Evolutionary conservation across 129 eudicot genomes (phyloP), one percentile per base, ranked within the genome.

Genomic region (Arctium minus): DNA sequence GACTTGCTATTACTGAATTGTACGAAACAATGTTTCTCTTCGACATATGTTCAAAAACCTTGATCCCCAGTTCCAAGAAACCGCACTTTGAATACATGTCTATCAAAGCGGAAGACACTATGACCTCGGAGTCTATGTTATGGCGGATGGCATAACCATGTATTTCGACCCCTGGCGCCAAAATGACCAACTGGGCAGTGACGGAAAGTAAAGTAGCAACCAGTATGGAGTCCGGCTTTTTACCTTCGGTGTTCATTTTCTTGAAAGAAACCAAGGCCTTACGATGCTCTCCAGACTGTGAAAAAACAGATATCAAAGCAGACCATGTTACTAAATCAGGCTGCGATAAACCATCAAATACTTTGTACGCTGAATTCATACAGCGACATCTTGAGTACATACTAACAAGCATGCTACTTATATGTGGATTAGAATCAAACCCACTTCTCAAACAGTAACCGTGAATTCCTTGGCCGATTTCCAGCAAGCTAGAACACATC

Each of bases 71-170:
- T 8, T 85, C 90, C 88, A 94, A 77, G 80, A 94, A 89, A 74
- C 98, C 98, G 77, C 98, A 92, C 79, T 92, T 94, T 3, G 96
- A 86, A 78, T 94, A 94, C 98, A 91, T 94, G 86, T 94, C 97
- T 37, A 90, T 80, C 0, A 94, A 92, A 79, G 96, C 96, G 74
- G 97, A 89, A 71, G 94, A 81, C 38, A 94, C 96, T 78, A 81
- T 81, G 70, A 88, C 35, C 17, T 89, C 87, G 3, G 60, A 73
- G 32, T 86, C 86, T 31, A 67, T 81, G 73, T 65, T 87, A 86
- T 89, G 89, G 27, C 96, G 90, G 40, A 94, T 30, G 38, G 90
- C 89, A 78, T 92, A 85, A 22, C 92, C 89, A 78, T 94, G 98
- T 81, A 92, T 81, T 87, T 94, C 92, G 79, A 82, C 32, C 3